phyloP scores from a whole-genome alignment of 208 protist species.

The Leishmania tropica region DNA sequence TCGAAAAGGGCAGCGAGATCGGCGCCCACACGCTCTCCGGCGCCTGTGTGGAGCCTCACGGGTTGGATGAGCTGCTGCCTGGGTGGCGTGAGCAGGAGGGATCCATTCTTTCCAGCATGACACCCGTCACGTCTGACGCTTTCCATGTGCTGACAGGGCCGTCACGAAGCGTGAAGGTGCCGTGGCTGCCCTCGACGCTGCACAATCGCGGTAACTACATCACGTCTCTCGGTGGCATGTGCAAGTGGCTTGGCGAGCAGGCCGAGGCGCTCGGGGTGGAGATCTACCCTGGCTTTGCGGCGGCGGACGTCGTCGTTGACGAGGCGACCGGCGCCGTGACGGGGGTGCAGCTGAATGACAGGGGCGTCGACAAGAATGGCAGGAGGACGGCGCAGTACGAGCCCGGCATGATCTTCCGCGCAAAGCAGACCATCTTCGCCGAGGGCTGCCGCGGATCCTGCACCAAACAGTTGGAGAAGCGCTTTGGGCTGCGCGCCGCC shows the following conservation, averaged over 20 bases:
- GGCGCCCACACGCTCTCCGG: slow-evolving; percentile 97
- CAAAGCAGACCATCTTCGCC: slow-evolving; percentile 96
- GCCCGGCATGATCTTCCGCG: slow-evolving; percentile 96
- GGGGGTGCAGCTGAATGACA: slow-evolving; percentile 83
- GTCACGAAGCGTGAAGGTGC: slow-evolving; percentile 44
- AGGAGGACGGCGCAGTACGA: slow-evolving; percentile 92
- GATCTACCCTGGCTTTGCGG: slow-evolving; percentile 96
- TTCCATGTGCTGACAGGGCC: slow-evolving; percentile 88
- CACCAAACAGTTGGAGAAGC: slow-evolving; percentile 92
- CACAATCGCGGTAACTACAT: slow-evolving; percentile 97
- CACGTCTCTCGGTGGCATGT: slow-evolving; percentile 92
- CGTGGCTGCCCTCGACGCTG: slow-evolving; percentile 76
- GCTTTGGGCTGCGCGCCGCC: slow-evolving; percentile 85
- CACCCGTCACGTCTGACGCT: slow-evolving; percentile 89
- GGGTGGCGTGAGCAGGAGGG: slow-evolving; percentile 87
- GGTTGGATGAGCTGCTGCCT: slow-evolving; percentile 97
- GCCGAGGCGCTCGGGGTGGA: slow-evolving; percentile 97
- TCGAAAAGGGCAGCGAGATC: slow-evolving; percentile 97
- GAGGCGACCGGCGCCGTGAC: slow-evolving; percentile 48
- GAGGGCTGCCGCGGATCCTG: slow-evolving; percentile 97
- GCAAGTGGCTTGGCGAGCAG: slow-evolving; percentile 94
- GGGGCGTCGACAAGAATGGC: slow-evolving; percentile 93
- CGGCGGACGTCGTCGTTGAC: slow-evolving; percentile 78
- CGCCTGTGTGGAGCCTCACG: slow-evolving; percentile 95
- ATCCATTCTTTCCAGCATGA: slow-evolving; percentile 72